Conservation (phyloP, 192 early-diverging fungal species). For the Oehlia diaphana region DNA sequence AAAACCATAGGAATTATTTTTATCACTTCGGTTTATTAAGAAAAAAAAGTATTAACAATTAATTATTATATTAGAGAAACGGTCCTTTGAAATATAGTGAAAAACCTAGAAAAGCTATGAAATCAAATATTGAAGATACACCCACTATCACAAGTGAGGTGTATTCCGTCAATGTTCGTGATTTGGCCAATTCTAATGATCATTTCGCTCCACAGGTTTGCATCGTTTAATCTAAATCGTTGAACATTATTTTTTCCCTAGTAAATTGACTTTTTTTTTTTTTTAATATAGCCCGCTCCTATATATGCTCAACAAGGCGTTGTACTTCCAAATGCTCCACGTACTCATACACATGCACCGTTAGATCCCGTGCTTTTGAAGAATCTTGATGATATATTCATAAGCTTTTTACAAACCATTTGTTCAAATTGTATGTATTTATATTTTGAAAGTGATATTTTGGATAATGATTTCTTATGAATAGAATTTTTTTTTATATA, state of each 20-base stretch:
- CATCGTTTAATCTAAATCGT: not conserved
- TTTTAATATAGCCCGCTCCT: not conserved
- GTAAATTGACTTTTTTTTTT: not conserved
- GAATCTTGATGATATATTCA: slow-evolving; percentile 64
- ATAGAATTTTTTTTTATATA: not conserved
- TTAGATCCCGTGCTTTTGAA: slow-evolving; percentile 48
- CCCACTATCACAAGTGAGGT: slow-evolving; percentile 29
- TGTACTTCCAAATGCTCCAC: slow-evolving; percentile 21
- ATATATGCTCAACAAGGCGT: not conserved
- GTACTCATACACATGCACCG: slow-evolving; percentile 46
- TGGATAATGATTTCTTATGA: not conserved
- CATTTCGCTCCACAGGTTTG: not conserved
- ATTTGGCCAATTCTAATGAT: not conserved
- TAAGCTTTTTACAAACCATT: slow-evolving; percentile 64
- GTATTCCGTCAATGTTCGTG: slow-evolving; percentile 24
- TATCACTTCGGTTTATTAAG: not conserved
- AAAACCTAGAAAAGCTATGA: slow-evolving; percentile 22
- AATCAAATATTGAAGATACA: slow-evolving; percentile 22
- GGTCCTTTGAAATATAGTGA: not conserved
- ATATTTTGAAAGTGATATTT: not conserved
- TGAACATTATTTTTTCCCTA: not conserved
- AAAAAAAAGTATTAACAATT: not conserved
- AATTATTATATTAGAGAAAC: not conserved
- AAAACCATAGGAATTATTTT: not conserved
- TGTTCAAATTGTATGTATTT: slow-evolving; percentile 64